These are phyloP conservation scores for Ceratocystis alfenasii DNA, from an alignment of 2,329 filamentous ascomycete genomes.

Conservation along the genomic window DNA sequence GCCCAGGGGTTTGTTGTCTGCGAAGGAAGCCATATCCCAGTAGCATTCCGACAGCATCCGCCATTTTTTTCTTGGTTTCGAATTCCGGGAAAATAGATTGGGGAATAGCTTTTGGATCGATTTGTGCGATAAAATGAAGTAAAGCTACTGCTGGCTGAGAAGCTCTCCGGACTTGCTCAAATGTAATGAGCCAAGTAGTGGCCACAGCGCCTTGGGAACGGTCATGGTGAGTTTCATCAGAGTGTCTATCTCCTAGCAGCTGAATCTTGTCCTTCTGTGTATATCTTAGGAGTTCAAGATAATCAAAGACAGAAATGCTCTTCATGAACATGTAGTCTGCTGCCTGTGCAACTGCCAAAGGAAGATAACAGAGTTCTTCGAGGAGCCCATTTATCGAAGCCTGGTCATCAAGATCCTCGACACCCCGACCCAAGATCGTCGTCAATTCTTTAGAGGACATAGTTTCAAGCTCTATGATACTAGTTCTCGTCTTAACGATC, in stretches of 20 bases:
- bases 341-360: slow-evolving; percentile 23
- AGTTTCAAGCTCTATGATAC: background rate
- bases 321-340: slow-evolving; percentile 22
- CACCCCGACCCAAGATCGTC: background rate
- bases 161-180: background rate
- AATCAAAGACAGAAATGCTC: background rate
- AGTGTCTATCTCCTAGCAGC: background rate
- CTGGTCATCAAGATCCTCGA: background rate
- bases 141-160: background rate
- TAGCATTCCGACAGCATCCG: background rate
- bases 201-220: background rate
- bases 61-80: background rate
- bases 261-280: background rate
- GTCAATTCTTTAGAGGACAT: background rate
- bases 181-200: background rate
- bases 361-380: slow-evolving; percentile 18
- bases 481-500: background rate
- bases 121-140: background rate
- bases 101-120: background rate
- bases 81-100: background rate
- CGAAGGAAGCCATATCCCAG: background rate
- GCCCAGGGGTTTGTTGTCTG: background rate
- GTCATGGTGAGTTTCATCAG: background rate
- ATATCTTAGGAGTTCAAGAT: background rate
- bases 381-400: background rate